Evolutionary conservation across 2,329 filamentous ascomycete genomes (phyloP).

Genomic region (Rutstroemia sp.): DNA sequence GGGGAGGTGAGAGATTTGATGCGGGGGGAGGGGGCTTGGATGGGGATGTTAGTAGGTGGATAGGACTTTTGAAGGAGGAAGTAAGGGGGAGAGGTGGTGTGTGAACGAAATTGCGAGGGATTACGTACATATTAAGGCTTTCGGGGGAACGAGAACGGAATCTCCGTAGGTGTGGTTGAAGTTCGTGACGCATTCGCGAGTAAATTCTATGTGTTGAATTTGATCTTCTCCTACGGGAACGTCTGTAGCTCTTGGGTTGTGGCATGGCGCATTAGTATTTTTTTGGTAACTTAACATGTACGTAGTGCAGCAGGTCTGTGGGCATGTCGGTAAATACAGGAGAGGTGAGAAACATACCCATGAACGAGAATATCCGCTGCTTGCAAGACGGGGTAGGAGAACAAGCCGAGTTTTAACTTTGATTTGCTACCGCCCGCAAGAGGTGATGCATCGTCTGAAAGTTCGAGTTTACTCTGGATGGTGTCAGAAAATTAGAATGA

Average conservation of each 20-base stretch:
- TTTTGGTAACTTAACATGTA: no score
- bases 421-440: conserved; percentile 52
- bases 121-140: conserved; percentile 61
- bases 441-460: conserved; percentile 50
- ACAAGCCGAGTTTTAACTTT: conserved; percentile 76
- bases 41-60: background rate
- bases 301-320: background rate
- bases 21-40: conserved; percentile 55
- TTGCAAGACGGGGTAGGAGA: conserved; percentile 93
- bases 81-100: background rate
- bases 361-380: conserved; percentile 91
- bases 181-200: conserved; percentile 73
- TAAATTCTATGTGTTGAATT: conserved; percentile 87
- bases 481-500: background rate
- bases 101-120: background rate
- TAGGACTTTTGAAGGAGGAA: background rate
- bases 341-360: conserved; percentile 38
- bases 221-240: conserved; percentile 98
- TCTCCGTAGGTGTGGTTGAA: conserved; percentile 71
- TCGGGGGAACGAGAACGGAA: conserved; percentile 54
- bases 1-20: conserved; percentile 86
- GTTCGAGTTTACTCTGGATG: conserved; percentile 61
- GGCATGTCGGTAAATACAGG: background rate
- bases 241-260: conserved; percentile 64
- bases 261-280: background rate